A percentile compares a stretch with the other conserved stretches of the same genome.
Conservation (phyloP, 2,329 filamentous ascomycete genomes). For the Apiospora malaysiana region DNA sequence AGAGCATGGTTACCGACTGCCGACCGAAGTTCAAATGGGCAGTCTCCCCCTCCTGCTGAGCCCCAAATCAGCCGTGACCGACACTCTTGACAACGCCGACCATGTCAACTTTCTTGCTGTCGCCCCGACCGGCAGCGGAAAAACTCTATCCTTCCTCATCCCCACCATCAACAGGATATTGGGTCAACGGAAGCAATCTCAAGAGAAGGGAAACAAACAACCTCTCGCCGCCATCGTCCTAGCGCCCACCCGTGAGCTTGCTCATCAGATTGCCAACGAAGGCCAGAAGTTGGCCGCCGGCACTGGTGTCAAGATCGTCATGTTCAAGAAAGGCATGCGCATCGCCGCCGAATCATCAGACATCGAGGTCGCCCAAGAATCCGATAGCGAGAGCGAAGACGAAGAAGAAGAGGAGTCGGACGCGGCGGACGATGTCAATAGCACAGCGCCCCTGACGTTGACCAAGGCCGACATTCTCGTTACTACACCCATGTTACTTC, state of each 20-base stretch:
- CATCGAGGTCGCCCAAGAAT: conserved; percentile 36
- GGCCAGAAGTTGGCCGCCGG: conserved; percentile 79
- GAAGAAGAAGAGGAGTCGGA: conserved; percentile 45
- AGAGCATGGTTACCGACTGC: conserved; percentile 83
- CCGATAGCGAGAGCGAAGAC: conserved; percentile 47
- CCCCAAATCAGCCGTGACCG: conserved; percentile 54
- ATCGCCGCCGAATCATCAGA: conserved; percentile 57
- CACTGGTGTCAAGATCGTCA: conserved; percentile 78
- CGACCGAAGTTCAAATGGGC: conserved; percentile 93
- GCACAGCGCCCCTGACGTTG: conserved; percentile 43
- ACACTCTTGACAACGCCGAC: conserved; percentile 38
- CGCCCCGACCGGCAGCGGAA: conserved; percentile 94
- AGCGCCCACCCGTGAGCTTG: conserved; percentile 80
- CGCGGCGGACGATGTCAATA: conserved; percentile 28
- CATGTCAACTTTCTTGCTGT: conserved; percentile 81
- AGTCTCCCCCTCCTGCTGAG: conserved; percentile 79
- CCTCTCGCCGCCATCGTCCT: conserved; percentile 72
- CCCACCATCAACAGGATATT: conserved; percentile 81
- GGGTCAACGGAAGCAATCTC: conserved; percentile 47
- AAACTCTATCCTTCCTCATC: conserved; percentile 92
- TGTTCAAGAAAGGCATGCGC: conserved; percentile 86
- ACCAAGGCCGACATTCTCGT: conserved; percentile 82
- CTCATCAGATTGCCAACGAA: conserved; percentile 82
- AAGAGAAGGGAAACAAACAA: conserved; percentile 46
- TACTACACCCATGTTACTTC: conserved; percentile 78